Conservation (phyloP, 306 rosid genomes). For the Inga laurina region DNA sequence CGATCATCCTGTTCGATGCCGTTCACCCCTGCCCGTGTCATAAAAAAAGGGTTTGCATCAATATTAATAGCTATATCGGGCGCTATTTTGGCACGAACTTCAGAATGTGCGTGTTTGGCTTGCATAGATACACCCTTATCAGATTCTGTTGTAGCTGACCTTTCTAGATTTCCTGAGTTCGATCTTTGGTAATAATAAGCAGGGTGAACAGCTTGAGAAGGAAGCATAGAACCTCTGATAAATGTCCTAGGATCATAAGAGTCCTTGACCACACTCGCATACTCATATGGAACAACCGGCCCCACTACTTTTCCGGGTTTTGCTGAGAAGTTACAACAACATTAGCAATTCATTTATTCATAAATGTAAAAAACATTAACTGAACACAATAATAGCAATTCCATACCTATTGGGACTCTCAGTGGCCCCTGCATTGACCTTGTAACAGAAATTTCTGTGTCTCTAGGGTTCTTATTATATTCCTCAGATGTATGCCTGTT, state of each 20-base stretch:
- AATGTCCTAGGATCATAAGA: slow-evolving; percentile 74
- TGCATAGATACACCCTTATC: slow-evolving; percentile 49
- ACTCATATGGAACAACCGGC: slow-evolving; percentile 77
- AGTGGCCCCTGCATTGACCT: slow-evolving; percentile 67
- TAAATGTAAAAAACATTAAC: not conserved
- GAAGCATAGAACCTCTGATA: slow-evolving; percentile 62
- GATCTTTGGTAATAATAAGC: slow-evolving; percentile 72
- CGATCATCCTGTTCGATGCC: slow-evolving; percentile 62
- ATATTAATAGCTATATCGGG: slow-evolving; percentile 76
- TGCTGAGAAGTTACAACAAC: slow-evolving; percentile 46
- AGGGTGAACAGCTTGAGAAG: slow-evolving; percentile 65
- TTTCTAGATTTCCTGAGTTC: slow-evolving; percentile 52
- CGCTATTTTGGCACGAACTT: slow-evolving; percentile 62
- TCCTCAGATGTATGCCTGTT: slow-evolving; percentile 56
- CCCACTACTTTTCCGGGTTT: slow-evolving; percentile 88
- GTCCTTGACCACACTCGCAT: slow-evolving; percentile 59
- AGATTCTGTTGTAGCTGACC: slow-evolving; percentile 47
- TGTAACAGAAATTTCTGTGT: slow-evolving; percentile 53
- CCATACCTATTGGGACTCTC: slow-evolving; percentile 70
- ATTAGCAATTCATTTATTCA: slow-evolving; percentile 1
- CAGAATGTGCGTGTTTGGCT: slow-evolving; percentile 63
- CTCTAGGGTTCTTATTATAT: slow-evolving; percentile 52
- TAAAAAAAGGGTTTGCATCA: slow-evolving; percentile 81
- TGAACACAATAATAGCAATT: not conserved
- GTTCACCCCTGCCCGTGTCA: slow-evolving; percentile 81